These are phyloP conservation scores for Pseudopithomyces chartarum DNA, from an alignment of 2,329 filamentous ascomycete genomes.

Conservation along the genomic window DNA sequence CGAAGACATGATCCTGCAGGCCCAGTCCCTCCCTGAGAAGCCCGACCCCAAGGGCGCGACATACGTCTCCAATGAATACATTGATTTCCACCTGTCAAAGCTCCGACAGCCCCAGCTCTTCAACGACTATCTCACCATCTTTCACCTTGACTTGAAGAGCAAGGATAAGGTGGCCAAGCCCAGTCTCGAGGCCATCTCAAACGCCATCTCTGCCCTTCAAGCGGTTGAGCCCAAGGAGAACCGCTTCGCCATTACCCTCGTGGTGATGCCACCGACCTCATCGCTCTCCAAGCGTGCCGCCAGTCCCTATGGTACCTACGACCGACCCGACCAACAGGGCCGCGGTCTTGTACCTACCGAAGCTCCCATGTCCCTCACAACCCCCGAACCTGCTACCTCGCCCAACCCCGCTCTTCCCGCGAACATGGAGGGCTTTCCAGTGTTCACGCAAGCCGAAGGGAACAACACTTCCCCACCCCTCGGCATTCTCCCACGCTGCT, in stretches of 20 bases:
- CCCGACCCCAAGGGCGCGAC: constrained; percentile 32
- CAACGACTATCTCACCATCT: constrained; percentile 35
- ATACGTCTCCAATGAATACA: constrained; percentile 30
- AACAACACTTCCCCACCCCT: constrained; percentile 43
- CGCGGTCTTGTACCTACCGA: constrained; percentile 37
- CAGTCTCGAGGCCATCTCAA: constrained; percentile 18
- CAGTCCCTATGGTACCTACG: constrained; percentile 43
- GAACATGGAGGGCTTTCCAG: constrained; percentile 35
- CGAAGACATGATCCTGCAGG: constrained; percentile 42
- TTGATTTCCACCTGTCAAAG: constrained; percentile 23
- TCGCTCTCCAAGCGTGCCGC: constrained; percentile 37
- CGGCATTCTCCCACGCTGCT: constrained; percentile 73
- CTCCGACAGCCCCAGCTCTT: constrained; percentile 24
- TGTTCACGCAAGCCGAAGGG: constrained; percentile 25
- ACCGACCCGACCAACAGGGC: constrained; percentile 25
- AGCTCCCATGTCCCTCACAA: constrained; percentile 32
- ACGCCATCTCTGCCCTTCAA: constrained; percentile 10
- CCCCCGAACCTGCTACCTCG: constrained; percentile 31
- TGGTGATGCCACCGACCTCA: constrained; percentile 42
- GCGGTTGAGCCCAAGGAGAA: constrained; percentile 11
- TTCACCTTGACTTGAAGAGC: constrained; percentile 15
- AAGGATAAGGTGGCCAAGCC: constrained; percentile 26
- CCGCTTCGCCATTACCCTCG: constrained; percentile 41
- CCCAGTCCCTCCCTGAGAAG: constrained; percentile 33
- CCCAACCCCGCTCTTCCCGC: constrained; percentile 24